Evolutionary conservation across 495 filamentous ascomycete species (phyloP).

Genomic region (Bathelium albidoporum): DNA sequence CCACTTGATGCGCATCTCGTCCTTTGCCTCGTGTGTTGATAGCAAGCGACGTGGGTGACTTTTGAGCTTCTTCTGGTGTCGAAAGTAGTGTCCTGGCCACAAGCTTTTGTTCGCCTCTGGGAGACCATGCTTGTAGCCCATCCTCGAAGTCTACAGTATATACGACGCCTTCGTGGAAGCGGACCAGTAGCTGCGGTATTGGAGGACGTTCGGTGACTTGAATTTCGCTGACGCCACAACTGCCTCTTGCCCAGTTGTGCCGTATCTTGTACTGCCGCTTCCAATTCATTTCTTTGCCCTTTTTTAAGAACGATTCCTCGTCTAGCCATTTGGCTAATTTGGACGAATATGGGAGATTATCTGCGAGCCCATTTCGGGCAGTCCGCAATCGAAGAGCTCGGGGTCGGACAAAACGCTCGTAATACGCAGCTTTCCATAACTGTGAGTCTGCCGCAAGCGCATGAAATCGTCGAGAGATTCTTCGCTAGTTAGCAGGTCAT

Average conservation of each 20-base stretch:
- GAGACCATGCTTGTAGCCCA: slow-evolving; percentile 69
- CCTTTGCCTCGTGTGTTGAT: slow-evolving; percentile 33
- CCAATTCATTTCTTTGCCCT: slow-evolving; percentile 56
- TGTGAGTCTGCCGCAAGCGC: slow-evolving; percentile 71
- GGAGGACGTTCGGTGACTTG: slow-evolving; percentile 47
- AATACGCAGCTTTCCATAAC: slow-evolving; percentile 86
- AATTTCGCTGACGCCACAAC: slow-evolving; percentile 69
- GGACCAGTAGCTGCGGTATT: slow-evolving; percentile 52
- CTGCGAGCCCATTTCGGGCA: slow-evolving; percentile 37
- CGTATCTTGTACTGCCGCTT: slow-evolving; percentile 82
- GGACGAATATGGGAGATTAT: slow-evolving; percentile 54
- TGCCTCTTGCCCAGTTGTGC: slow-evolving; percentile 85
- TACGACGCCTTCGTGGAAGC: slow-evolving; percentile 62
- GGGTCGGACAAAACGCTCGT: slow-evolving; percentile 78
- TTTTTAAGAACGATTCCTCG: slow-evolving; percentile 47
- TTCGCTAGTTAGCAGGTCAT: slow-evolving; percentile 28
- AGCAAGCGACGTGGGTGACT: slow-evolving; percentile 58
- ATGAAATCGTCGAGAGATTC: slow-evolving; percentile 68
- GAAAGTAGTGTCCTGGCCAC: slow-evolving; percentile 36
- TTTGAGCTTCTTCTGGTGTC: slow-evolving; percentile 21
- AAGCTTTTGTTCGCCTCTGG: slow-evolving; percentile 46
- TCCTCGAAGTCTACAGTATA: slow-evolving; percentile 61
- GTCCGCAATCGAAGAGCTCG: slow-evolving; percentile 68
- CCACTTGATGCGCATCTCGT: slow-evolving; percentile 39
- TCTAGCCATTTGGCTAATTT: slow-evolving; percentile 76